Base-by-base conservation (phyloP, 73 alveolate species). In the Paramecium octaurelia region DNA sequence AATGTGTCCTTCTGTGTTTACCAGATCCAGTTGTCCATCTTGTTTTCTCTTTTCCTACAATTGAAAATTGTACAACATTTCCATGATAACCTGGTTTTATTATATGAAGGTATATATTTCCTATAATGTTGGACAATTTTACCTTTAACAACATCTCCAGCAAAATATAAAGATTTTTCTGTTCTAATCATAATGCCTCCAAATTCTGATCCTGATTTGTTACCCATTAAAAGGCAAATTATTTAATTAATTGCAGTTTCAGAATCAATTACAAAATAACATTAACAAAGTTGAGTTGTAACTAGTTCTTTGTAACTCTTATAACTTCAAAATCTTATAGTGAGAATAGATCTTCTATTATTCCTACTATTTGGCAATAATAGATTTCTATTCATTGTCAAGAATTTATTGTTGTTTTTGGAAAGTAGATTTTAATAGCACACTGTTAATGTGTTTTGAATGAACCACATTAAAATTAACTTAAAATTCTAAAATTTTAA, bases 141-240 rank as follows among this genome's bases (percentile, higher is more conserved):
- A 64, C 84, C 84, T 64, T 27, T 64, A 4, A 64, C 84, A 11
- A 64, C 24, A 64, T 64, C 84, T 12, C 84, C 84, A 11, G 84
- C 84, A 64, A 64, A 64, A 64, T 64, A 64, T 12, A 64, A 34
- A 7, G 84, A 34, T 64, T 64, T 64, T 12, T 64, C 84, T 27
- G 84, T 64, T 64, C 84, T 64, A 31, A 64, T 64, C 84, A 64
- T 64, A 4, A 64, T 64, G 8, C 84, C 84, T 27, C 84, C 84
- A 64, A 31, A 64, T 64, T 64, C 84, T 3, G 84, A 27, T 8
- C 84, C 84, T 27, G 84, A 64, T 24, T 64, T 31, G 31, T 64
- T 64, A 1, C 84, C 84, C 84, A 64, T 64, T 2, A 27, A 54
- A 54, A 54, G 1, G 48, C 10, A 1, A 2, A 7, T 54, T 54